These are phyloP conservation scores for Cerioporus squamosus DNA, from an alignment of 1,284 basidiomycete species.

Conservation along the genomic window DNA sequence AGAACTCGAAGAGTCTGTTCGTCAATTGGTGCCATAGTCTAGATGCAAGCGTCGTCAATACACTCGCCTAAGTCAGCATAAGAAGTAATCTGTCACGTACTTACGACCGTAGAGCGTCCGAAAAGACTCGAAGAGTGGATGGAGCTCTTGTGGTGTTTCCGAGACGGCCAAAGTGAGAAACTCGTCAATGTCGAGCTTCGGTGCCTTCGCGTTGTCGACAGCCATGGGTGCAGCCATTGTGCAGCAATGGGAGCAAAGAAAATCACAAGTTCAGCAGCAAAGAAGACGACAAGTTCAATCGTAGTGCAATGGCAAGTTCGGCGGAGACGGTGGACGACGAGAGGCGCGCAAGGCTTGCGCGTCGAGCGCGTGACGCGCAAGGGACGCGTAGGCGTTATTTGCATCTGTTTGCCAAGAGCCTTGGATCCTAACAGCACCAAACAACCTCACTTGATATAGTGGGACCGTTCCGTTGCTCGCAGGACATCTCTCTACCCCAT, in stretches of 20 bases:
- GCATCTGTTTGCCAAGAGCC: constrained; percentile 25
- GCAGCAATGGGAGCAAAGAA: neutral
- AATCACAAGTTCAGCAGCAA: too few relatives aligned
- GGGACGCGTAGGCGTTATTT: constrained; percentile 33
- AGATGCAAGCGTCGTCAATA: neutral
- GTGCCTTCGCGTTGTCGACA: constrained; percentile 66
- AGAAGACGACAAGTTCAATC: neutral
- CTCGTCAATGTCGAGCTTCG: constrained; percentile 72
- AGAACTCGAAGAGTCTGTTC: constrained; percentile 83
- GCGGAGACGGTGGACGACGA: too few relatives aligned
- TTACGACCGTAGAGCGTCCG: constrained; percentile 76
- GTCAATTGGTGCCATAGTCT: constrained; percentile 99
- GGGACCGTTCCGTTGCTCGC: too few relatives aligned
- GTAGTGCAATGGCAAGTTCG: too few relatives aligned
- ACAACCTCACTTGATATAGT: too few relatives aligned
- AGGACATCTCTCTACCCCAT: too few relatives aligned
- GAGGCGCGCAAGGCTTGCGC: constrained; percentile 14
- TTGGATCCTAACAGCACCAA: constrained; percentile 27
- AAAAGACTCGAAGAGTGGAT: constrained; percentile 83
- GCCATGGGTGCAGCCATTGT: constrained; percentile 30
- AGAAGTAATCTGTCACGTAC: constrained; percentile 65
- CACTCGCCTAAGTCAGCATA: neutral
- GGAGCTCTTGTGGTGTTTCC: constrained; percentile 73
- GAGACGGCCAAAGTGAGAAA: constrained; percentile 78
- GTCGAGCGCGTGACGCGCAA: constrained; percentile 6